Percentiles rank a stretch among this genome's conserved stretches.
Evolutionary conservation across 2,329 filamentous ascomycete species (phyloP).

Genomic region (Thielaviopsis ethacetica): DNA sequence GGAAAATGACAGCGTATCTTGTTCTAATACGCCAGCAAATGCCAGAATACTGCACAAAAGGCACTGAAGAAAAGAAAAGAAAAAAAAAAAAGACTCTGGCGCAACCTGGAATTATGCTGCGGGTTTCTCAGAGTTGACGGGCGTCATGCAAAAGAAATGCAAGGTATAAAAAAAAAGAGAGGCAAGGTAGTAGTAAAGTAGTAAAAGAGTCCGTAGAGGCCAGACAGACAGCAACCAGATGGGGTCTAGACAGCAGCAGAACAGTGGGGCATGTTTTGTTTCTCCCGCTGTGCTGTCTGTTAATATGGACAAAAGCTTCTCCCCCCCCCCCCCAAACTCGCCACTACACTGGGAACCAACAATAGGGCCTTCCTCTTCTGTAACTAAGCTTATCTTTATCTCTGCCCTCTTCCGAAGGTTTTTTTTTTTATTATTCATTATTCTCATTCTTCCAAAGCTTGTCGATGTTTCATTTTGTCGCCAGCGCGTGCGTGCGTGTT

Average conservation of each 20-base stretch:
- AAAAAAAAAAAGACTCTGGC: background rate
- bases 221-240: background rate
- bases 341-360: background rate
- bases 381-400: background rate
- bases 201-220: no score
- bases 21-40: background rate
- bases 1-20: background rate
- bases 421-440: no score
- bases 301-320: background rate
- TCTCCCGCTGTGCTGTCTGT: no score
- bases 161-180: no score
- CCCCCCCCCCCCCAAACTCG: no score
- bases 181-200: no score
- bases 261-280: background rate
- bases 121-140: background rate
- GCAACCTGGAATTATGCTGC: background rate
- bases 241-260: background rate
- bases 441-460: background rate
- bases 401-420: no score
- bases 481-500: background rate
- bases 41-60: background rate
- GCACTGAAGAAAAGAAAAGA: background rate
- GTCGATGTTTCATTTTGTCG: background rate
- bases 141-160: background rate
- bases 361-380: background rate